Conservation (phyloP, 768 basidiomycete genomes). For the Psilocybe sp. region DNA sequence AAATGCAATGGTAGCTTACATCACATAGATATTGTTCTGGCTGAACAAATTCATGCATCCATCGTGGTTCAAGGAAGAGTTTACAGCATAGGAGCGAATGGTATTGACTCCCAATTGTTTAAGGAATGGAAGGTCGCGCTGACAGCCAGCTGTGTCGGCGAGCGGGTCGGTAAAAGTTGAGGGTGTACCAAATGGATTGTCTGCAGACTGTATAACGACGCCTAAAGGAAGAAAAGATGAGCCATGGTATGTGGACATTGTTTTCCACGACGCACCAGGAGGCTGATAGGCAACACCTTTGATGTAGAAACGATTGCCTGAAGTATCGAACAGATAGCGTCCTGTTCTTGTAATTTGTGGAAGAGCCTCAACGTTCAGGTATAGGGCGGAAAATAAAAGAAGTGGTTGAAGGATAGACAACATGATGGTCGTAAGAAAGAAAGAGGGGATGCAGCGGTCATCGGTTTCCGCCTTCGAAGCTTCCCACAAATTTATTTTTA, state of each 20-base stretch:
- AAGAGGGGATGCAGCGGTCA: too few species aligned
- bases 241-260: background rate
- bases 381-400: slow-evolving; percentile 33
- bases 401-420: slow-evolving; percentile 20
- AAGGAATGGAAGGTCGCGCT: slow-evolving; percentile 77
- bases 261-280: slow-evolving; percentile 50
- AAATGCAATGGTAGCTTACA: slow-evolving; percentile 46
- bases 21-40: slow-evolving; percentile 80
- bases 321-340: slow-evolving; percentile 76
- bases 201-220: slow-evolving; percentile 38
- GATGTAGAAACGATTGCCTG: slow-evolving; percentile 82
- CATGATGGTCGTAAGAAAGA: too few species aligned
- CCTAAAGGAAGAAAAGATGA: slow-evolving; percentile 24
- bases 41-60: slow-evolving; percentile 79
- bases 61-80: slow-evolving; percentile 82
- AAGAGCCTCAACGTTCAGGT: slow-evolving; percentile 61
- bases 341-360: slow-evolving; percentile 67
- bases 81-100: slow-evolving; percentile 84
- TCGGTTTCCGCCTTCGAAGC: too few species aligned
- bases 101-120: slow-evolving; percentile 76
- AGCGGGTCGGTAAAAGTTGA: slow-evolving; percentile 81
- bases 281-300: slow-evolving; percentile 85
- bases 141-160: slow-evolving; percentile 60
- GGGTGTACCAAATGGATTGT: slow-evolving; percentile 67
- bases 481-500: too few species aligned